Evolutionary conservation across 2,329 filamentous ascomycete species (phyloP), one percentile per base, ranked within the genome.

Genomic region (Arthroderma sp.): DNA sequence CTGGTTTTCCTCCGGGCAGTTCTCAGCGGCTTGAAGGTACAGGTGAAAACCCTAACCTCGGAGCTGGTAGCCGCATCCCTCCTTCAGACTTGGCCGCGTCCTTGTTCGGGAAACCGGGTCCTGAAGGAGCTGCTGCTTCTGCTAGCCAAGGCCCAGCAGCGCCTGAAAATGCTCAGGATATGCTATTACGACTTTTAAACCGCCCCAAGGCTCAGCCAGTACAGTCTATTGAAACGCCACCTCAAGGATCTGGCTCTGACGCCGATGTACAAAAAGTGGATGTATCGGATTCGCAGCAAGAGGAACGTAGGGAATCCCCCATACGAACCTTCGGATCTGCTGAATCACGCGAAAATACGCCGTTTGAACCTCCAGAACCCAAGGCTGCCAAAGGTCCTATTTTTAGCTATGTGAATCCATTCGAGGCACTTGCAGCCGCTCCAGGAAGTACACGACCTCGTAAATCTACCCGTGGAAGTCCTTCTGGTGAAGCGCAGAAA

Each of bases 181-280:
- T 91, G 58, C 72, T 98, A 40, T 77, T 96, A 50, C 83, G 86
- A 55, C 72, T 96, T 47, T 74, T 98, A 51, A 91, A 87, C 57
- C 80, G 83, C 40, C 80, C 83, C 43, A 87, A 61, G 38, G 51
- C 58, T 29, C 53, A 49, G 8, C 50, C 54, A 29, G 44, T 62
- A 55, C 55, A 53, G 29, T 43, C 51, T 1, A n/a, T 40, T 15
- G 44, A 44, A 28, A 44, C 41, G 28, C 6, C n/a, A 28, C 6
- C 15, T 22, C 15, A 22, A 22, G 15, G 15, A 22, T 22, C 15
- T 22, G 15, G 15, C 15, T 56, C 59, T 28, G 44, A 56, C 33
- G 30, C 45, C 11, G 44, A 37, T 38, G 42, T 46, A n/a, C 42
- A 45, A 38, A 38, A 34, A 49, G 36, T n/a, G 4, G 11, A 32